Evolutionary conservation across 179 eudicot species (phyloP), one percentile per base, ranked within the genome.

Genomic region (Silene noctiflora): DNA sequence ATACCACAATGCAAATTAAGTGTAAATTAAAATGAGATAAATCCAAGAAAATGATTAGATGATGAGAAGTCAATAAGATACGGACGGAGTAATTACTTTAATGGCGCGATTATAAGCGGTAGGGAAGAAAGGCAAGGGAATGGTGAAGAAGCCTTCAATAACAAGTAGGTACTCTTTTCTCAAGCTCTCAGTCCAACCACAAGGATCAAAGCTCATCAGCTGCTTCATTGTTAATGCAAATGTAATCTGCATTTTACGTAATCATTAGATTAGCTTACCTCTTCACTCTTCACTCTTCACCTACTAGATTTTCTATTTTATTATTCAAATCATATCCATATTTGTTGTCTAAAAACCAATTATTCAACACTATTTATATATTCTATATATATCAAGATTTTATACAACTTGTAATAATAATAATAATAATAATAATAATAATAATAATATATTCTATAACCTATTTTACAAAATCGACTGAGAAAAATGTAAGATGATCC

Each of bases 161-260:
- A 95, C 91, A 35, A 95, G 93, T 74, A 95, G 82, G 77, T 91
- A 95, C 74, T 93, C 95, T 76, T 91, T 89, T 81, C 93, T 83
- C 1, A 94, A 81, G 16, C 82, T 87, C 74, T 91, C 93, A 10
- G 97, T 88, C 96, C 96, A 95, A 69, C 89, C 97, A 78, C 99
- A 88, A 19, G 97, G 99, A 85, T 95, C 97, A 69, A 85, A 87
- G 75, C 99, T 93, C 90, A 91, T 86, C 51, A 95, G 86, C 80
- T 91, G 99, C 87, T 93, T 95, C 92, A 95, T 86, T 81, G 96
- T 88, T 75, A 93, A 81, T 78, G 89, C 89, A 83, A 95, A 95
- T 59, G 99, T 91, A 2, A 93, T 93, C 97, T 95, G 93, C 88
- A 82, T 2, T 25, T 29, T 63, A 62, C 48, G 59, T 73, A 22